phyloP scores from a whole-genome alignment of 2,329 filamentous ascomycete species.

The Xylogone sp. region DNA sequence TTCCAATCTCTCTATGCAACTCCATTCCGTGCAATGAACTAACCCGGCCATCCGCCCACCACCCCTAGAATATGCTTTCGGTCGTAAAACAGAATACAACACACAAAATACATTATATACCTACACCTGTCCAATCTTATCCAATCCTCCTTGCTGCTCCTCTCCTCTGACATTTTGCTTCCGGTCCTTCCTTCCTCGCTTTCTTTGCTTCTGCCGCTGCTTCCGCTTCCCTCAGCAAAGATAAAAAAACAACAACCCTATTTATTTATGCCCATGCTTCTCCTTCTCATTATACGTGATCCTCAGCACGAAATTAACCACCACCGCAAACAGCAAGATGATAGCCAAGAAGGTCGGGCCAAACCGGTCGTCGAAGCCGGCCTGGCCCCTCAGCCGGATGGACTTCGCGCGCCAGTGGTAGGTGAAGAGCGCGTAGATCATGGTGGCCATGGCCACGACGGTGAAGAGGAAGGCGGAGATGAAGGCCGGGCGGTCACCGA shows the following conservation, averaged over 20 bases:
- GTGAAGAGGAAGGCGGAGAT: slow-evolving; percentile 95
- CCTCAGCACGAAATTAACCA: slow-evolving; percentile 91
- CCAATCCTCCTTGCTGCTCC: too few species aligned
- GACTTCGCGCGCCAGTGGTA: slow-evolving; percentile 97
- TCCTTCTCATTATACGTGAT: slow-evolving; percentile 43
- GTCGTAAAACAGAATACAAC: too few species aligned
- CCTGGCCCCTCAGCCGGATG: slow-evolving; percentile 86
- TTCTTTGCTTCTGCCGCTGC: too few species aligned
- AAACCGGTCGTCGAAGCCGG: slow-evolving; percentile 93
- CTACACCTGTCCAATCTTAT: too few species aligned
- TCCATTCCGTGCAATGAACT: slow-evolving; percentile 9
- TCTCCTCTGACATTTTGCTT: too few species aligned
- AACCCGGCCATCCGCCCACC: slow-evolving; percentile 12
- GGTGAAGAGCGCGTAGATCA: slow-evolving; percentile 91
- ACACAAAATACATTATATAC: too few species aligned
- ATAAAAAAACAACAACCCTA: too few species aligned
- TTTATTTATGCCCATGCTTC: slow-evolving; percentile 8
- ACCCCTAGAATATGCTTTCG: too few species aligned
- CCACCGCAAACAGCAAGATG: slow-evolving; percentile 80
- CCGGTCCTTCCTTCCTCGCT: too few species aligned
- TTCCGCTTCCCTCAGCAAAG: too few species aligned
- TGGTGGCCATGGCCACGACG: slow-evolving; percentile 86
- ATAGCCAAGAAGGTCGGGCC: slow-evolving; percentile 88
- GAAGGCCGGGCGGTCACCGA: slow-evolving; percentile 89
- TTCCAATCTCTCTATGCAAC: too few species aligned